A percentile compares a stretch with the other conserved stretches of the same genome.
Evolutionary conservation across 75 land plant genomes (phyloP).

Genomic region (Sequoiadendron giganteum): DNA sequence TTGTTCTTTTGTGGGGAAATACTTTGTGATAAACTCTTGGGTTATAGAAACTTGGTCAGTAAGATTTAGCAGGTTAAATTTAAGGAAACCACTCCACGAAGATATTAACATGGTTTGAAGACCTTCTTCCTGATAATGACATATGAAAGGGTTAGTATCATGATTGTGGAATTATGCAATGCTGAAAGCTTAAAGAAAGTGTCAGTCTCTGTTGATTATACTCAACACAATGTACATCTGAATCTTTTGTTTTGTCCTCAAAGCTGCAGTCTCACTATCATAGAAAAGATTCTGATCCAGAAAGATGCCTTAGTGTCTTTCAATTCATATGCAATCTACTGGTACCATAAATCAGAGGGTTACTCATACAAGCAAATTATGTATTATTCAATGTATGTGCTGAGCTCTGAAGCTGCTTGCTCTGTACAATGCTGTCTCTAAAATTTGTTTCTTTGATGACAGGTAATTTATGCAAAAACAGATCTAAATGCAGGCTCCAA

Average conservation of each 20-base stretch:
- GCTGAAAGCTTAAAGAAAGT: not conserved
- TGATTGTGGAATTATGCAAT: not conserved
- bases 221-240: not conserved
- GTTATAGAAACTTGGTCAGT: not conserved
- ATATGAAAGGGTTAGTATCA: not conserved
- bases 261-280: not conserved
- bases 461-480: slow-evolving; percentile 98
- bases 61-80: not conserved
- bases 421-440: not conserved
- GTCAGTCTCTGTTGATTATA: not conserved
- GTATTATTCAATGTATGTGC: not conserved
- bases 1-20: not conserved
- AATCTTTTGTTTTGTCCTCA: not conserved
- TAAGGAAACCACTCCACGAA: not conserved
- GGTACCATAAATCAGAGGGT: not conserved
- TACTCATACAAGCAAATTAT: not conserved
- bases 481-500: slow-evolving; percentile 84
- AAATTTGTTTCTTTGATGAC: slow-evolving; percentile 15
- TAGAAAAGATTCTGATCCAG: not conserved
- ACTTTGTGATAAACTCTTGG: not conserved
- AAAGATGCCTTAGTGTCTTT: not conserved
- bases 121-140: not conserved
- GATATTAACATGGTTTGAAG: not conserved
- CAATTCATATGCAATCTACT: not conserved
- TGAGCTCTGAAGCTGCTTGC: not conserved